Evolutionary conservation across 2,329 filamentous ascomycete genomes (phyloP).

Genomic region (Uncinocarpus reesii): DNA sequence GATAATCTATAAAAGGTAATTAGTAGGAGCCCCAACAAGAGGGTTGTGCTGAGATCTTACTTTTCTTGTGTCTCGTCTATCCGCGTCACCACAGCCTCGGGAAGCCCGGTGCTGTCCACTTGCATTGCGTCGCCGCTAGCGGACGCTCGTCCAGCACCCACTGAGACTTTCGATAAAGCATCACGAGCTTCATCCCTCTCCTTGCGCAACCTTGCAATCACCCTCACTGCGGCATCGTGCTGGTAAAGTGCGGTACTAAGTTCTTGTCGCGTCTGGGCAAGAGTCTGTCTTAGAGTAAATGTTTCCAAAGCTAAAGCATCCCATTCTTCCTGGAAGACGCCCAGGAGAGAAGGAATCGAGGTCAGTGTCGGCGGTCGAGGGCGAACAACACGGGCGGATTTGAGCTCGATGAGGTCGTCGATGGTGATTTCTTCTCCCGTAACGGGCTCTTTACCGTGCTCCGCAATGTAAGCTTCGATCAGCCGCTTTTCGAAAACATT

Average conservation of each 20-base stretch:
- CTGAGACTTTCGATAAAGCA: conserved; percentile 73
- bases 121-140: conserved; percentile 77
- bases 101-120: conserved; percentile 68
- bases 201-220: conserved; percentile 80
- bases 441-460: conserved; percentile 85
- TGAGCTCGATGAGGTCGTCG: conserved; percentile 81
- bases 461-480: conserved; percentile 87
- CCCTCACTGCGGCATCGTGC: conserved; percentile 90
- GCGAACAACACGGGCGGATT: conserved; percentile 70
- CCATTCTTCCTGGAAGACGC: conserved; percentile 97
- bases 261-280: conserved; percentile 84
- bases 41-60: conserved; percentile 43
- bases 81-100: conserved; percentile 58
- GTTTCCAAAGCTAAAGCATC: conserved; percentile 85
- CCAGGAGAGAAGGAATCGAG: conserved; percentile 87
- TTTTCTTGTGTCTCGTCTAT: conserved; percentile 71
- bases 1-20: conserved; percentile 53
- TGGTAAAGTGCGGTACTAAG: conserved; percentile 90
- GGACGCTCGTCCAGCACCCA: conserved; percentile 47
- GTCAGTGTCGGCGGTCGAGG: conserved; percentile 88
- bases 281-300: conserved; percentile 79
- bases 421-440: conserved; percentile 72
- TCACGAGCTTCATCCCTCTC: conserved; percentile 89
- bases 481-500: conserved; percentile 90
- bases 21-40: conserved; percentile 6